Evolutionary conservation across 2,329 filamentous ascomycete species (phyloP).

Genomic region (Leptographium procerum): DNA sequence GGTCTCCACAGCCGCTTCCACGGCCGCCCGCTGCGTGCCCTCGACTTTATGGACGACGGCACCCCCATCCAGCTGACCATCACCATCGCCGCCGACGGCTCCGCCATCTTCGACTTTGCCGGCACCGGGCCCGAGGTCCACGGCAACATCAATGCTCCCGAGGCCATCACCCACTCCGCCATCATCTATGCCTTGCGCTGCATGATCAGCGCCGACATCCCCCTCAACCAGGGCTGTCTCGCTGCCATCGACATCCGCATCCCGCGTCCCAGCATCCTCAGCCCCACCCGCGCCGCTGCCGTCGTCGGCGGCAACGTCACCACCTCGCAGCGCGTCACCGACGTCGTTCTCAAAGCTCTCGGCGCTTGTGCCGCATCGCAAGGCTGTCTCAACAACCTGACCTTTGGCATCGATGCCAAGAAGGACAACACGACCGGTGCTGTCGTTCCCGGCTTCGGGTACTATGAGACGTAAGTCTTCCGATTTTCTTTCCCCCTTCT

Average conservation of each 20-base stretch:
- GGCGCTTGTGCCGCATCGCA: conserved; percentile 15
- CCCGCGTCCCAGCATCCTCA: conserved; percentile 20
- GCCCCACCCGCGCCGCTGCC: conserved; percentile 16
- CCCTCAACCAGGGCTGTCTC: conserved; percentile 27
- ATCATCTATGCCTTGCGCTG: conserved; percentile 26
- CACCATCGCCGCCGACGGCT: conserved; percentile 19
- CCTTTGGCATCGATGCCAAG: conserved; percentile 14
- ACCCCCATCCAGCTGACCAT: conserved; percentile 22
- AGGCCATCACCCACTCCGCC: conserved; percentile 13
- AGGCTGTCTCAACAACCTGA: conserved; percentile 20
- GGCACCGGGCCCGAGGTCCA: conserved; percentile 22
- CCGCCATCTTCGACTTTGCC: conserved; percentile 25
- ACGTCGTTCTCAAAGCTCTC: conserved; percentile 17
- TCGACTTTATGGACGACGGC: conserved; percentile 30
- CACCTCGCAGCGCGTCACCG: conserved; percentile 20
- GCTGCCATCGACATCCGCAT: conserved; percentile 20
- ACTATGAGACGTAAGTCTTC: conserved; percentile 24
- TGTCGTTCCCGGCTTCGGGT: conserved; percentile 18
- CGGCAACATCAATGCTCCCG: not conserved
- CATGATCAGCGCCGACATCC: conserved; percentile 23
- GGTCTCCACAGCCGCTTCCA: conserved; percentile 44
- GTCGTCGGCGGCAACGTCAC: conserved; percentile 29
- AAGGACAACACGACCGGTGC: too few relatives aligned
- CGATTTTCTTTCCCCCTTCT: conserved; percentile 9
- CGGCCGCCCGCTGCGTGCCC: conserved; percentile 16